Base-by-base conservation (phyloP, 1,284 basidiomycete species). In the Cryptococcus wingfieldii region DNA sequence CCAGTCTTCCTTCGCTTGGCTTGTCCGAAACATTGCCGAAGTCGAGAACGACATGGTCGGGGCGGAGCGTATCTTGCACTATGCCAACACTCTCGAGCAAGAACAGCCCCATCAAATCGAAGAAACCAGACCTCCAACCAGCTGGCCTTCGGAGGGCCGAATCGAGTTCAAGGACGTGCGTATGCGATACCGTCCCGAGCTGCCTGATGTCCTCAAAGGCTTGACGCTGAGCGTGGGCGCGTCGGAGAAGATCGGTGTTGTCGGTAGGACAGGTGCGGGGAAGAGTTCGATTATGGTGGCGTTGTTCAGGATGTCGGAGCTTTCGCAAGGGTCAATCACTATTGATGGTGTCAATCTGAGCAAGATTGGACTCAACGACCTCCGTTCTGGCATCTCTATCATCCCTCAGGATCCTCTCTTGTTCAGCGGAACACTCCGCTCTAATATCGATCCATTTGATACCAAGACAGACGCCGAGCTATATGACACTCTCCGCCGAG, bases 401-500 rank as follows among this genome's bases (percentile, higher is more conserved):
- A 82, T 83, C 50, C 83, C 83, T n/a, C 82, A 83, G 66, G 81
- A 82, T 77, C 83, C 83, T 3, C 60, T 61, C 6, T 60, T 78
- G 9, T 78, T 75, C 66, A 67, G 67, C 69, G 82, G 84, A 1
- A 85, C 84, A 2, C 77, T 87, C 4, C 79, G 86, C 12, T 80
- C 80, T 14, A 85, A 84, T 55, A 74, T 88, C 9, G 86, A 88
- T 70, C 86, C 86, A 0, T 86, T 93, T 72, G 83, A 81, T 47
- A 68, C 83, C 51, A 81, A 86, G 65, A 85, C 87, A 54, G 89
- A 91, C 66, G 83, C 83, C 3, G 79, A 79, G 25, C 79, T 91
- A 16, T 89, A 87, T 83, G 88, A 90, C 63, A 87, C 89, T 14
- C 78, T 91, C 44, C 83, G 83, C 60, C 83, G 88, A 16, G 83